Percentiles rank a stretch among this genome's conserved stretches.
Evolutionary conservation across 192 early-diverging fungal species (phyloP).

Genomic region (Umbelopsis ramanniana): DNA sequence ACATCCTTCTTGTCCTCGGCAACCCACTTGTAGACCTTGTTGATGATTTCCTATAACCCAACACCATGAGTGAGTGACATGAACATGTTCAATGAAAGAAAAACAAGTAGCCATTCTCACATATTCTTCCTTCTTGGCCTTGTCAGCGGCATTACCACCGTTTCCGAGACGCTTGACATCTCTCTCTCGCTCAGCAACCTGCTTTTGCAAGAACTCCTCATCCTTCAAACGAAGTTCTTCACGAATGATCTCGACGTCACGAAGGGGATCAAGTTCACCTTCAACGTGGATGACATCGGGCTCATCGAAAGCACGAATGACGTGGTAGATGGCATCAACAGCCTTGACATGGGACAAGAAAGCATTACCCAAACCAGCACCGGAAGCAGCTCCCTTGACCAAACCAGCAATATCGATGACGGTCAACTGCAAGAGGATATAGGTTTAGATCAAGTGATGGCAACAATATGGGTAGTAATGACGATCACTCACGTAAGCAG

Average conservation of each 20-base stretch:
- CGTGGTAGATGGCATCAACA: slow-evolving; percentile 62
- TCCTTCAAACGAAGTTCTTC: slow-evolving; percentile 79
- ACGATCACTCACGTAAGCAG: slow-evolving; percentile 61
- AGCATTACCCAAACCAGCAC: slow-evolving; percentile 73
- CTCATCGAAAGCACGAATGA: slow-evolving; percentile 77
- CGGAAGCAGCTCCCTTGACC: slow-evolving; percentile 64
- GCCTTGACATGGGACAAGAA: slow-evolving; percentile 79
- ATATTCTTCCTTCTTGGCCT: slow-evolving; percentile 87
- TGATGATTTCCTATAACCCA: slow-evolving; percentile 32
- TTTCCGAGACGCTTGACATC: slow-evolving; percentile 75
- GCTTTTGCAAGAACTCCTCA: slow-evolving; percentile 63
- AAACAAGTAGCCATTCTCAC: slow-evolving; percentile 25
- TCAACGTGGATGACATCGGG: slow-evolving; percentile 66
- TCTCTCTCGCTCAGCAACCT: slow-evolving; percentile 68
- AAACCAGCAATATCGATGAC: slow-evolving; percentile 87
- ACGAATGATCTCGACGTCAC: slow-evolving; percentile 81
- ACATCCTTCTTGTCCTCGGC: slow-evolving; percentile 59
- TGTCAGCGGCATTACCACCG: slow-evolving; percentile 81
- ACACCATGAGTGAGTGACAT: background rate
- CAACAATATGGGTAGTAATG: no score
- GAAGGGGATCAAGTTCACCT: slow-evolving; percentile 69
- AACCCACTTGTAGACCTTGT: slow-evolving; percentile 82
- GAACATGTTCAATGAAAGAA: no score
- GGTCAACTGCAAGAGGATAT: slow-evolving; percentile 35
- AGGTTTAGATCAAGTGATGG: background rate